Percentiles rank a stretch among this genome's conserved stretches.
Evolutionary conservation across 2,329 filamentous ascomycete species (phyloP).

Genomic region (Zopfia rhizophila): DNA sequence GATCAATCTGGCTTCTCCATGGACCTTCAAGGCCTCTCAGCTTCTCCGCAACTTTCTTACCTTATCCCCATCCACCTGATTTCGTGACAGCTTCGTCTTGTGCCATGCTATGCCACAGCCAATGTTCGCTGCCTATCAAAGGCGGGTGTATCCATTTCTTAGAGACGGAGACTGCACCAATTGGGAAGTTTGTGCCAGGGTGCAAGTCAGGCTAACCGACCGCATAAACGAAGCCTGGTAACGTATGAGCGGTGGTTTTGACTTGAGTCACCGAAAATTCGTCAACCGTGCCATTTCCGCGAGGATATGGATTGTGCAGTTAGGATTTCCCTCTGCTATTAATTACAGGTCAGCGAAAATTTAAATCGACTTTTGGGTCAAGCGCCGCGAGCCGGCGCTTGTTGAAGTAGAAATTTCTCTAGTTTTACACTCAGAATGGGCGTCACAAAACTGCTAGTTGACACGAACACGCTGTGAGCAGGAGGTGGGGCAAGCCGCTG

Average conservation of each 20-base stretch:
- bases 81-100: conserved; percentile 39
- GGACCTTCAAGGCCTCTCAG: conserved; percentile 49
- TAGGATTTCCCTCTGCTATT: conserved; percentile 28
- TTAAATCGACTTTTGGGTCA: too few species aligned
- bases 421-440: not conserved
- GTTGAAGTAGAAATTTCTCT: not conserved
- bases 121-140: conserved; percentile 52
- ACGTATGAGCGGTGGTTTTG: conserved; percentile 38
- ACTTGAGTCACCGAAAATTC: conserved; percentile 43
- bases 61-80: conserved; percentile 47
- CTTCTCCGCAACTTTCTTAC: conserved; percentile 47
- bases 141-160: conserved; percentile 50
- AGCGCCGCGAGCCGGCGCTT: too few species aligned
- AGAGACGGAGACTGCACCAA: conserved; percentile 50
- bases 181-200: conserved; percentile 50
- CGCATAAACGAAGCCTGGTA: conserved; percentile 48
- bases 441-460: not conserved
- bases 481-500: too few species aligned
- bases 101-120: conserved; percentile 55
- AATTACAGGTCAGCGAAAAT: conserved; percentile 13
- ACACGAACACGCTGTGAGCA: conserved; percentile 14
- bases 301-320: conserved; percentile 35
- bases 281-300: conserved; percentile 42
- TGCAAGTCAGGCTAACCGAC: conserved; percentile 52
- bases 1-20: conserved; percentile 38